A percentile compares a stretch with the other conserved stretches of the same genome.
Evolutionary conservation across 2,329 filamentous ascomycete genomes (phyloP).

Genomic region (Cryphonectria nitschkei): DNA sequence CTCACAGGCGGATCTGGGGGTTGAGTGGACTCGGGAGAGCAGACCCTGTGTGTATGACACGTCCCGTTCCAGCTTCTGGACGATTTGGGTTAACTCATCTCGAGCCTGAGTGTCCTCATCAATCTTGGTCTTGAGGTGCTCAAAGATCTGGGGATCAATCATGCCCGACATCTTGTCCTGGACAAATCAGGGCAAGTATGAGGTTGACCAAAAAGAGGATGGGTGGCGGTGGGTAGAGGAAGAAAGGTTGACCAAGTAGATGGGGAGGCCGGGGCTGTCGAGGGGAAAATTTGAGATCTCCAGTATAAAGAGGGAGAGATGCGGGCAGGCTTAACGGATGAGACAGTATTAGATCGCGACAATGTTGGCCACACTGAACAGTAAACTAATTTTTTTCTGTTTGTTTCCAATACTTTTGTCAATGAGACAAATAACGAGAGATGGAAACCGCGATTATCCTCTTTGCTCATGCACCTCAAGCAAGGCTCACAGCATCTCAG

Average conservation of each 20-base stretch:
- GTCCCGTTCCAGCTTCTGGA: constrained; percentile 82
- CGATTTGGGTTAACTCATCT: constrained; percentile 81
- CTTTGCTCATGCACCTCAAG: too few species aligned
- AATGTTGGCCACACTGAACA: background rate
- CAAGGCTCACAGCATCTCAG: too few species aligned
- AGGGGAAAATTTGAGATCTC: constrained; percentile 3
- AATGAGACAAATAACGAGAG: background rate
- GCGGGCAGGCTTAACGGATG: background rate
- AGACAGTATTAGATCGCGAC: background rate
- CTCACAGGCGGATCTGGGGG: constrained; percentile 64
- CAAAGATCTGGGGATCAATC: constrained; percentile 84
- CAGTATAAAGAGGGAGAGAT: background rate
- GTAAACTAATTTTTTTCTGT: background rate
- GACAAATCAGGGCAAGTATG: background rate
- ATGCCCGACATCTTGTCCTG: constrained; percentile 46
- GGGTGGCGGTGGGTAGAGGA: background rate
- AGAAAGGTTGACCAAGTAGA: background rate
- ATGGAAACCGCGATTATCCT: background rate
- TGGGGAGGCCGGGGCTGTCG: background rate
- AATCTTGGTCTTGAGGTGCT: constrained; percentile 83
- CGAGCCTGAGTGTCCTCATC: constrained; percentile 83
- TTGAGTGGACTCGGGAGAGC: constrained; percentile 88
- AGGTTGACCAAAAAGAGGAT: background rate
- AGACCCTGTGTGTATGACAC: constrained; percentile 80
- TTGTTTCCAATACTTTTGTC: background rate